These are phyloP conservation scores for Acorus calamus DNA, from an alignment of 106 monocot species.

Conservation along the genomic window DNA sequence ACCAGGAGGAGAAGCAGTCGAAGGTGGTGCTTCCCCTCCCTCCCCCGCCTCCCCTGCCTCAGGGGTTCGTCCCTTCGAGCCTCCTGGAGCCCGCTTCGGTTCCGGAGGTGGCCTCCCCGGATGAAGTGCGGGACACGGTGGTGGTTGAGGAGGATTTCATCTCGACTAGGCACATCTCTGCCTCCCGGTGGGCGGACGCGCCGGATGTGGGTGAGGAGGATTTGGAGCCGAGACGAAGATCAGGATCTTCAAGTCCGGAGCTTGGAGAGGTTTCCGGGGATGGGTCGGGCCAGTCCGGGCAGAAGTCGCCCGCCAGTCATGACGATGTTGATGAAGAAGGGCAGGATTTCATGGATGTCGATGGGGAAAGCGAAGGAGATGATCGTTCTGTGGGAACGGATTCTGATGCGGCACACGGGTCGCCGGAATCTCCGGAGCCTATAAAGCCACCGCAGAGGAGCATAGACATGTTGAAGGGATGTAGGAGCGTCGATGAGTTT, in stretches of 20 bases:
- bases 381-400: slow-evolving; percentile 5
- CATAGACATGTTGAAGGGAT: slow-evolving; percentile 63
- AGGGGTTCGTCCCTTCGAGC: slow-evolving; percentile 12
- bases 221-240: not conserved
- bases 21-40: slow-evolving; percentile 10
- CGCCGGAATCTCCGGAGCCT: slow-evolving; percentile 20
- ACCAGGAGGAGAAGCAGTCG: slow-evolving; percentile 27
- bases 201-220: slow-evolving; percentile 16
- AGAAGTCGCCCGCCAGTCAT: too few species aligned
- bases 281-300: too few species aligned
- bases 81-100: not conserved
- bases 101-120: not conserved
- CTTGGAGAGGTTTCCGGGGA: slow-evolving; percentile 15
- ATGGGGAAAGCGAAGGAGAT: slow-evolving; percentile 5
- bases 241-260: not conserved
- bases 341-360: slow-evolving; percentile 7
- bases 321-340: too few species aligned
- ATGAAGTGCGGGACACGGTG: not conserved
- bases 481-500: slow-evolving; percentile 79
- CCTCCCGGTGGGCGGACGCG: slow-evolving; percentile 34
- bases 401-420: slow-evolving; percentile 7
- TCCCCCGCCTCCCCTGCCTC: slow-evolving; percentile 30
- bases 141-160: slow-evolving; percentile 7
- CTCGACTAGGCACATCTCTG: slow-evolving; percentile 14
- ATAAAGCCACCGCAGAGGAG: slow-evolving; percentile 34